Percentiles rank a stretch among this genome's conserved stretches.
Evolutionary conservation across 768 basidiomycete genomes (phyloP).

Genomic region (Tylopilus felleus): DNA sequence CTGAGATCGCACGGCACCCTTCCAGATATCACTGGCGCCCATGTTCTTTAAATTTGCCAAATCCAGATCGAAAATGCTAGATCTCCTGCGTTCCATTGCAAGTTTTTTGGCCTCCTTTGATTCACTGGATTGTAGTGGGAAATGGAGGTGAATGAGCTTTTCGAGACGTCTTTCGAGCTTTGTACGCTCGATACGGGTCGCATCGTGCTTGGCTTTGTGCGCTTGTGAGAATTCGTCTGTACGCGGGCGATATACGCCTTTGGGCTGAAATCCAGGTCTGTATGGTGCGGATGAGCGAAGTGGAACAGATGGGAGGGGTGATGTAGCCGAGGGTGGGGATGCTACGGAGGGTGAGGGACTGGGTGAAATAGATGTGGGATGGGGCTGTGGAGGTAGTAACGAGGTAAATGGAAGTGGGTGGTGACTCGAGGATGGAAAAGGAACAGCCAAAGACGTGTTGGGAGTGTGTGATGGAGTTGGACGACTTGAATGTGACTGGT

Average conservation of each 20-base stretch:
- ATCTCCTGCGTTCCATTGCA: conserved; percentile 39
- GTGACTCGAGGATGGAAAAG: conserved; percentile 1
- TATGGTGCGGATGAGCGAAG: conserved; percentile 56
- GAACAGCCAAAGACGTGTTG: not conserved
- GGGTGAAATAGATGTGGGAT: conserved; percentile 3
- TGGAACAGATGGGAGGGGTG: conserved; percentile 21
- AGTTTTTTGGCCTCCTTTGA: conserved; percentile 6
- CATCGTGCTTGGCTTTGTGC: conserved; percentile 37
- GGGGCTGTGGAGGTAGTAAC: conserved; percentile 10
- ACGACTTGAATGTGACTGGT: not conserved
- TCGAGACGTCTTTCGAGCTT: conserved; percentile 84
- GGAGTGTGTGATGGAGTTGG: conserved; percentile 15
- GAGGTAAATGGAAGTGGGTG: conserved; percentile 6
- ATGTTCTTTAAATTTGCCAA: conserved; percentile 53
- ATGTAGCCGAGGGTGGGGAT: conserved; percentile 22
- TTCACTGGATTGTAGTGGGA: conserved; percentile 35
- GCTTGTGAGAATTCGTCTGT: conserved; percentile 74
- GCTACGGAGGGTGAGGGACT: conserved; percentile 20
- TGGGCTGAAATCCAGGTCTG: conserved; percentile 91
- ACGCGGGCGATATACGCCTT: conserved; percentile 71
- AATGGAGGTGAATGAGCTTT: conserved; percentile 78
- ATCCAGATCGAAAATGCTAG: conserved; percentile 74
- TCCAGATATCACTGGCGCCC: conserved; percentile 69
- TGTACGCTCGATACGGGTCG: conserved; percentile 70
- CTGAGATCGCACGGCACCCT: conserved; percentile 50